phyloP scores from a whole-genome alignment of 805 yeast genomes.

The Yarrowia keelungensis region DNA sequence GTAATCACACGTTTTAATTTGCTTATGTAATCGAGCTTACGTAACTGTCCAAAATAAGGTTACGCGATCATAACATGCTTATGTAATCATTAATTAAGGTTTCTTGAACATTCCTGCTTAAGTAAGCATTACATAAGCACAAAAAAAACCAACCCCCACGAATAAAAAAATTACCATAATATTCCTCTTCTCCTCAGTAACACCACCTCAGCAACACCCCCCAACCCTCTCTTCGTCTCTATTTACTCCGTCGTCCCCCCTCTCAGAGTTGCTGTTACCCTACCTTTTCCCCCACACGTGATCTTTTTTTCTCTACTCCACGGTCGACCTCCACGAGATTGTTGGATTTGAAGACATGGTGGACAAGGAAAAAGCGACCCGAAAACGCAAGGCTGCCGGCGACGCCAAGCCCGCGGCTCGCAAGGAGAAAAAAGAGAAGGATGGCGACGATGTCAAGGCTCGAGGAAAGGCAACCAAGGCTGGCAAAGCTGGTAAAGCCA shows the following conservation, averaged over 20 bases:
- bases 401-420: conserved; percentile 41
- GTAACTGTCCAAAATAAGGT: too few relatives aligned
- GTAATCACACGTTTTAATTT: too few relatives aligned
- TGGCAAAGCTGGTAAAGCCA: conserved; percentile 19
- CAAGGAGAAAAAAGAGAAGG: conserved; percentile 42
- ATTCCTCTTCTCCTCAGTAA: not conserved
- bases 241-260: too few relatives aligned
- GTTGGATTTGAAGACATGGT: not conserved
- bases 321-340: not conserved
- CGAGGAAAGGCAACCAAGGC: conserved; percentile 35
- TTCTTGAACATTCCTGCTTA: too few relatives aligned
- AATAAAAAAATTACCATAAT: too few relatives aligned
- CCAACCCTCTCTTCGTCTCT: too few relatives aligned
- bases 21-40: too few relatives aligned
- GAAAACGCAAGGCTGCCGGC: conserved; percentile 31
- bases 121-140: too few relatives aligned
- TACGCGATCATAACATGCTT: too few relatives aligned
- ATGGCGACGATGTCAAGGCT: conserved; percentile 39
- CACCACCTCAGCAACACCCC: not conserved
- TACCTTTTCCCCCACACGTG: conserved; percentile 23
- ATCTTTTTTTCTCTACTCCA: conserved; percentile 25
- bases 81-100: too few relatives aligned
- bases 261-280: conserved; percentile 24
- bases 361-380: conserved; percentile 34
- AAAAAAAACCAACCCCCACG: too few relatives aligned